phyloP scores from a whole-genome alignment of 1,284 basidiomycete genomes.

The Ustilago nuda region DNA sequence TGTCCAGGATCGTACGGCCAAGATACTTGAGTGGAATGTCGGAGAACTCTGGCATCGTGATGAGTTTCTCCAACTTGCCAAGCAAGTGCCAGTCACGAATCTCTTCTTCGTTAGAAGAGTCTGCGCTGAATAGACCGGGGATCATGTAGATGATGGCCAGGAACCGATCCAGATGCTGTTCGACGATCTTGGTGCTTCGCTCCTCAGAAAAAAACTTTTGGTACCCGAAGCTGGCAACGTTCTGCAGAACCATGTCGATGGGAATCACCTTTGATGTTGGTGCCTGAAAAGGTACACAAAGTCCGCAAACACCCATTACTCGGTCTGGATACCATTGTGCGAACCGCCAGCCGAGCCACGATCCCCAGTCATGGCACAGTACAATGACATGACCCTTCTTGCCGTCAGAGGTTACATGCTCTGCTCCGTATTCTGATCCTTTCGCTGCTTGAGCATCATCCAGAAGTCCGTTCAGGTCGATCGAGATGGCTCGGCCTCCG shows the following conservation, averaged over 20 bases:
- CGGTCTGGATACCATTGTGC: conserved; percentile 51
- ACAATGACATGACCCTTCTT: conserved; percentile 52
- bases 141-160: conserved; percentile 53
- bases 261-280: conserved; percentile 44
- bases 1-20: conserved; percentile 33
- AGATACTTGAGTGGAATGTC: conserved; percentile 42
- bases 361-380: conserved; percentile 61
- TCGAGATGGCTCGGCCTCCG: conserved; percentile 47
- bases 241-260: conserved; percentile 41
- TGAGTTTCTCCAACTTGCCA: conserved; percentile 54
- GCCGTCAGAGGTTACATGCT: conserved; percentile 34
- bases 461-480: conserved; percentile 57
- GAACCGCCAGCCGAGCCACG: conserved; percentile 57
- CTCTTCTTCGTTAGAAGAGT: conserved; percentile 42
- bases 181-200: conserved; percentile 55
- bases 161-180: conserved; percentile 55
- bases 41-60: conserved; percentile 46
- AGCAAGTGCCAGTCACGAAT: conserved; percentile 44
- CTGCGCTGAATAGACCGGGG: conserved; percentile 47
- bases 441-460: conserved; percentile 49
- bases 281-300: conserved; percentile 52
- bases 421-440: conserved; percentile 42
- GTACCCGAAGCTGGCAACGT: conserved; percentile 57
- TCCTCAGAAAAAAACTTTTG: conserved; percentile 59
- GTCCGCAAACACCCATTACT: conserved; percentile 55